Percentiles rank a stretch among this genome's conserved stretches.
These are phyloP conservation scores for Scedosporium apiospermum DNA, from an alignment of 2,329 filamentous ascomycete species.

Conservation along the genomic window DNA sequence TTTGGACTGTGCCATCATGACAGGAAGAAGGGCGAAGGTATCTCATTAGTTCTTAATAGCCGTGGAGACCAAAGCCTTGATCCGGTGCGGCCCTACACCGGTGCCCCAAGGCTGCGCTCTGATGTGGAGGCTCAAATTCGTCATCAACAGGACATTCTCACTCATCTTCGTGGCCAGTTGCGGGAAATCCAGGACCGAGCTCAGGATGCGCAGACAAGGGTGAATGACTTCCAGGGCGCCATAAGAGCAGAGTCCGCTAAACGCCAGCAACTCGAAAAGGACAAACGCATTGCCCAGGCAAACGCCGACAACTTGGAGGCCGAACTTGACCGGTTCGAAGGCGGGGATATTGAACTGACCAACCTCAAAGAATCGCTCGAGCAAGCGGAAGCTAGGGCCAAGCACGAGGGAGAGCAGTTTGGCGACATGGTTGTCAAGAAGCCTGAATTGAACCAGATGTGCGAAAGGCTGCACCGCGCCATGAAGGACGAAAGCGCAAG, in stretches of 20 bases:
- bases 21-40: constrained; percentile 44
- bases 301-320: constrained; percentile 42
- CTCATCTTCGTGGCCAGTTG: constrained; percentile 46
- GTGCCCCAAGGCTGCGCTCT: constrained; percentile 66
- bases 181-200: constrained; percentile 39
- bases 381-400: constrained; percentile 33
- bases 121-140: constrained; percentile 60
- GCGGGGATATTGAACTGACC: constrained; percentile 57
- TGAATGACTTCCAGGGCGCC: constrained; percentile 12
- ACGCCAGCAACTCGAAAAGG: constrained; percentile 35
- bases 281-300: constrained; percentile 51
- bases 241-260: constrained; percentile 20
- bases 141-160: constrained; percentile 37
- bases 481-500: constrained; percentile 25
- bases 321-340: constrained; percentile 56
- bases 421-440: constrained; percentile 41
- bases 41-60: constrained; percentile 39
- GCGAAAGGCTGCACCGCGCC: constrained; percentile 20
- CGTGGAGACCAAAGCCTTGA: constrained; percentile 31
- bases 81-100: constrained; percentile 34
- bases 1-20: constrained; percentile 64
- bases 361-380: constrained; percentile 47
- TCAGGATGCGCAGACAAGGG: constrained; percentile 34
- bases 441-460: constrained; percentile 33
- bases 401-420: constrained; percentile 45